A percentile compares a stretch with the other conserved stretches of the same genome.
phyloP scores from a whole-genome alignment of 192 early-diverging fungal genomes.

The Phycomyces blakesleeanus region DNA sequence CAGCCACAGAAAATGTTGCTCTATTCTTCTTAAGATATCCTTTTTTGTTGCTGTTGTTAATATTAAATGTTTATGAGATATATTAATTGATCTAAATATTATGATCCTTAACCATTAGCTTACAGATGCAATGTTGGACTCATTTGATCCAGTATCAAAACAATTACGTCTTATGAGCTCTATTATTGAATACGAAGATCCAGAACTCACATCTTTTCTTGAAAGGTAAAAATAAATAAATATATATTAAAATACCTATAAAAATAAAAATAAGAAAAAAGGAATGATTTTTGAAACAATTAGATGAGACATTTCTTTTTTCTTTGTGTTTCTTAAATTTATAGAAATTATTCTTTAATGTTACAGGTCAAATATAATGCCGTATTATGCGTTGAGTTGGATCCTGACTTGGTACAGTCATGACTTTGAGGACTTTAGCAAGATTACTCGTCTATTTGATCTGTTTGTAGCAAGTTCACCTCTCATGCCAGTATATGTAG shows the following conservation, averaged over 20 bases:
- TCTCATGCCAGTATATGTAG: slow-evolving; percentile 60
- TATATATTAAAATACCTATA: too few species aligned
- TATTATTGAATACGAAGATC: slow-evolving; percentile 47
- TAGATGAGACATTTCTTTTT: background rate
- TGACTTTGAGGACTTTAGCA: slow-evolving; percentile 48
- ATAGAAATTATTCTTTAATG: background rate
- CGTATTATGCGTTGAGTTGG: slow-evolving; percentile 70
- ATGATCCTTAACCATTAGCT: slow-evolving; percentile 26
- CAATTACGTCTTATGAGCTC: slow-evolving; percentile 45
- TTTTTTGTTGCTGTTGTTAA: slow-evolving; percentile 8
- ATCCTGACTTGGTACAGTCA: slow-evolving; percentile 76
- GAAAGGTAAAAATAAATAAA: slow-evolving; percentile 43
- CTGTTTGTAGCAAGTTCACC: slow-evolving; percentile 57
- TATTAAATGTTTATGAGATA: background rate
- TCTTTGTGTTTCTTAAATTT: background rate
- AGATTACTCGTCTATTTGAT: slow-evolving; percentile 59
- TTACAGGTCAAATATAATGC: slow-evolving; percentile 41
- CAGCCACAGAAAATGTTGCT: slow-evolving; percentile 50
- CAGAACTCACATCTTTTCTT: slow-evolving; percentile 39
- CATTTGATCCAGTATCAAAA: slow-evolving; percentile 47
- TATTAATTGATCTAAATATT: slow-evolving; percentile 6
- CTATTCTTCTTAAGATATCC: slow-evolving; percentile 47
- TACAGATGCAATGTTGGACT: slow-evolving; percentile 53
- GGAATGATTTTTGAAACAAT: too few species aligned
- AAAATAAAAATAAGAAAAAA: background rate